Evolutionary conservation across 768 basidiomycete genomes (phyloP), one percentile per base, ranked within the genome.

Genomic region (Auriscalpium vulgare): DNA sequence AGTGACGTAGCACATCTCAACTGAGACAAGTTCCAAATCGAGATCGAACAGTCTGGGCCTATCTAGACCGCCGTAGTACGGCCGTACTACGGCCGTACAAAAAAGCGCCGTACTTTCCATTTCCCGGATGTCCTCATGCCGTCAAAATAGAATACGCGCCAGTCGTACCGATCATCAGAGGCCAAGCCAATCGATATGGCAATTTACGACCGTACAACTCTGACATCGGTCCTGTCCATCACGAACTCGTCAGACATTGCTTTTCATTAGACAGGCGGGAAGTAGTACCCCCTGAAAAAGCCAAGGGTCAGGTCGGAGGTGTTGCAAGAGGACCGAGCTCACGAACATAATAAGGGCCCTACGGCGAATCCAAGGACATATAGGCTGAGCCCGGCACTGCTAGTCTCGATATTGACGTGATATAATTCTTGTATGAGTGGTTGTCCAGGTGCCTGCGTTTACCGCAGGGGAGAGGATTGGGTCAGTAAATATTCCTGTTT

Each of bases 291-390:
- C 40, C 40, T 43, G n/a, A n/a, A 17, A 43, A 29, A 29, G 29
- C 29, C 29, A 29, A 29, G 4, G 29, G 29, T 29, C 29, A 29
- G 29, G 40, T 43, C 3, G 7, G 8, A 17, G 13, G 40, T 14
- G 40, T 43, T 14, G 40, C 4, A 9, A 43, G 8, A 43, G 40
- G 17, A 13, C 17, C 40, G 40, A 17, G 17, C 14, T 43, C 11
- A 56, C 63, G 16, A 37, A 65, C 63, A 65, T 5, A 65, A 19
- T 3, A 61, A 51, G 11, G 63, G 63, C 0, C 58, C 63, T 14
- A 61, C 38, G 19, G 54, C 59, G 37, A 66, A 64, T 8, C 65
- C 65, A 4, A 66, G 49, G 3, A 66, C 59, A 44, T 66, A 64
- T 21, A 66, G 37, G n/a, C 59, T 66, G 1, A 66, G 54, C 2